Percentiles rank a stretch among this genome's conserved stretches.
These are phyloP conservation scores for Microascus cirrosus DNA, from an alignment of 2,329 filamentous ascomycete genomes.

Conservation along the genomic window DNA sequence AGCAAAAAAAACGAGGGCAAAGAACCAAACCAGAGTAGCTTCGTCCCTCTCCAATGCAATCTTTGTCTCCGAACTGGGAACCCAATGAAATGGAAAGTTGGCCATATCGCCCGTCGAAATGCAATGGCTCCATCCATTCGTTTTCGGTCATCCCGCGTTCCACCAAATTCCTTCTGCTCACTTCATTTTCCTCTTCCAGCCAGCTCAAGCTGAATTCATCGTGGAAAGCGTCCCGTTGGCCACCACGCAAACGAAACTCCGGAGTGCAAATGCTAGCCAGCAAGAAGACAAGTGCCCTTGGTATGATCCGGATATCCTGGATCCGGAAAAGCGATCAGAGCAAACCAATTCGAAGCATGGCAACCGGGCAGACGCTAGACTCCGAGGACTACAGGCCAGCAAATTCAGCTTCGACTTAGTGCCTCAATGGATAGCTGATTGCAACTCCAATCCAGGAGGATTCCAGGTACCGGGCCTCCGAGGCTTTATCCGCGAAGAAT, in stretches of 20 bases:
- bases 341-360: neutral
- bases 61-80: neutral
- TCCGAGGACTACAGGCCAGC: neutral
- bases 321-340: neutral
- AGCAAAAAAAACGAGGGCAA: neutral
- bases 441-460: neutral
- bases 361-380: neutral
- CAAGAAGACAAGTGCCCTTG: neutral
- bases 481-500: neutral
- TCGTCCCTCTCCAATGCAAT: neutral
- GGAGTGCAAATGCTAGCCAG: neutral
- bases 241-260: neutral
- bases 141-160: neutral
- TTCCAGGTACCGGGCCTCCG: neutral
- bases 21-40: neutral
- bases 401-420: neutral
- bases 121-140: neutral
- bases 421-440: neutral
- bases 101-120: neutral
- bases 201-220: no score
- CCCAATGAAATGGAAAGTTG: neutral
- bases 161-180: neutral
- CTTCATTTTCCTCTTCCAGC: neutral
- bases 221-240: no score
- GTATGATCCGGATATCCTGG: neutral